phyloP scores from a whole-genome alignment of 208 protist genomes.

The Phytomonas francai region DNA sequence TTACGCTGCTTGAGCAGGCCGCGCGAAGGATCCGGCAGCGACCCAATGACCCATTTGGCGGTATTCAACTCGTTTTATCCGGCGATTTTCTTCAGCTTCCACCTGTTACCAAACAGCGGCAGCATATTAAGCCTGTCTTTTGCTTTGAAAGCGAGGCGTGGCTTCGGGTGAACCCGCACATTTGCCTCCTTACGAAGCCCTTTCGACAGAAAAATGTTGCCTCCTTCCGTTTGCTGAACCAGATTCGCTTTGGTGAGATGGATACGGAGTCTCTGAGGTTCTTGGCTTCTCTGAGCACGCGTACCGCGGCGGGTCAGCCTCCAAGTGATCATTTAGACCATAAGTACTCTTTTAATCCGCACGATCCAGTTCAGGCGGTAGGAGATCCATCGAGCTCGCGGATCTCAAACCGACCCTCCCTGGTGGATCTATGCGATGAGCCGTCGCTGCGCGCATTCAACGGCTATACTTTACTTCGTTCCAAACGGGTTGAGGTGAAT shows the following conservation, averaged over 20 bases:
- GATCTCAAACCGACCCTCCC: not conserved
- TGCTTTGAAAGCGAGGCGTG: conserved; percentile 77
- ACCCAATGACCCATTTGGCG: conserved; percentile 69
- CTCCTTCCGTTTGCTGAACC: conserved; percentile 69
- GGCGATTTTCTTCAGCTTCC: conserved; percentile 92
- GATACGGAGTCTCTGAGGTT: conserved; percentile 23
- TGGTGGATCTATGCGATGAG: conserved; percentile 3
- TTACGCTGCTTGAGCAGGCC: conserved; percentile 75
- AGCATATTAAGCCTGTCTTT: conserved; percentile 15
- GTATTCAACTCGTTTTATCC: conserved; percentile 87
- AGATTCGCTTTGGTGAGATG: conserved; percentile 61
- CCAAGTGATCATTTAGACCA: not conserved
- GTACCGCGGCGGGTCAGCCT: not conserved
- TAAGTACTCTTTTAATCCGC: not conserved
- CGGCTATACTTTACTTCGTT: conserved; percentile 68
- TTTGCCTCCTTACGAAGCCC: conserved; percentile 52
- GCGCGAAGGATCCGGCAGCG: conserved; percentile 54
- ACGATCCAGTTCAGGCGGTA: not conserved
- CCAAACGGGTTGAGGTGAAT: conserved; percentile 48
- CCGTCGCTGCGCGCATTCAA: conserved; percentile 17
- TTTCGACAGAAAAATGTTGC: conserved; percentile 57
- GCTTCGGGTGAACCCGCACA: conserved; percentile 37
- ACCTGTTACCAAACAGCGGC: conserved; percentile 36
- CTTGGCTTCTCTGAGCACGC: conserved; percentile 27
- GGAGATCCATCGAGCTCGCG: not conserved